phyloP scores from a whole-genome alignment of 2,329 filamentous ascomycete species.

The Ustilaginoidea virens region DNA sequence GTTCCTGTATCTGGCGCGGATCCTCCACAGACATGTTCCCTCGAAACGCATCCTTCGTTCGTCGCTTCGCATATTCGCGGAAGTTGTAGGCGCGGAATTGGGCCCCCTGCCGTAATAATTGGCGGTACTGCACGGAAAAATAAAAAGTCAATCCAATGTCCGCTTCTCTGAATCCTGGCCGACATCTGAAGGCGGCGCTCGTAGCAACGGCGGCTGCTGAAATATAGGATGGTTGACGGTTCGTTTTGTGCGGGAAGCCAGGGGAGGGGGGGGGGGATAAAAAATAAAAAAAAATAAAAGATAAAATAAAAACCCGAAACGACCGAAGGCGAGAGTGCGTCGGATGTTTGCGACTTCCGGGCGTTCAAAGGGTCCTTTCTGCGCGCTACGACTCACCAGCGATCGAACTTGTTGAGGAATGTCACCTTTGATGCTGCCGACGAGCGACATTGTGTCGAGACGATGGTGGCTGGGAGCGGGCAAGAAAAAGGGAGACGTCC shows the following conservation, averaged over 20 bases:
- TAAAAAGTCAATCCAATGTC: too few relatives aligned
- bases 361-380: too few relatives aligned
- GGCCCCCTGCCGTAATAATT: slow-evolving; percentile 68
- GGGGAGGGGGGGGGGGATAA: too few relatives aligned
- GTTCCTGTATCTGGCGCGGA: slow-evolving; percentile 63
- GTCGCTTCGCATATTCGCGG: slow-evolving; percentile 84
- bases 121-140: slow-evolving; percentile 57
- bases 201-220: too few relatives aligned
- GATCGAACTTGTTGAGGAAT: slow-evolving; percentile 42
- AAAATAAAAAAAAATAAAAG: too few relatives aligned
- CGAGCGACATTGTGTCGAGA: slow-evolving; percentile 20
- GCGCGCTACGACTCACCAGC: slow-evolving; percentile 34
- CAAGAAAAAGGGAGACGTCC: neutral
- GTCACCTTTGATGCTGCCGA: slow-evolving; percentile 30
- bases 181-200: neutral
- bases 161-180: neutral
- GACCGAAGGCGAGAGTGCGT: too few relatives aligned
- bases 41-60: slow-evolving; percentile 80
- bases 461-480: neutral
- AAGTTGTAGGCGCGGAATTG: slow-evolving; percentile 96
- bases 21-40: slow-evolving; percentile 64
- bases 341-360: too few relatives aligned
- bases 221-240: too few relatives aligned
- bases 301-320: too few relatives aligned
- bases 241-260: too few relatives aligned